These are phyloP conservation scores for Testicularia cyperi DNA, from an alignment of 1,284 basidiomycete genomes.

Conservation along the genomic window DNA sequence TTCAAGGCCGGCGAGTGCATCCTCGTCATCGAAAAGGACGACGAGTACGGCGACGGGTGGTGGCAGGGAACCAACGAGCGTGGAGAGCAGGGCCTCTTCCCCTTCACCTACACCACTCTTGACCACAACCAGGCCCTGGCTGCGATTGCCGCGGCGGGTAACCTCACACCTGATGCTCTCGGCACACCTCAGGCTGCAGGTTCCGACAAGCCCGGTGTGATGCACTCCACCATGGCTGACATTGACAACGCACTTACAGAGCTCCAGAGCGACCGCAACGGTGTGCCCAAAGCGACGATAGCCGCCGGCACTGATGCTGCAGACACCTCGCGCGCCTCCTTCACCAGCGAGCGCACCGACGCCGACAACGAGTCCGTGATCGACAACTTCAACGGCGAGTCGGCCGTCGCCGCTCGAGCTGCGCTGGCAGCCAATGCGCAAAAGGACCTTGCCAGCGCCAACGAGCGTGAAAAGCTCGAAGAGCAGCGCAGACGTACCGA, in stretches of 20 bases:
- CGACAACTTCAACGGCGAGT: constrained; percentile 36
- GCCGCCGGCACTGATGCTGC: constrained; percentile 10
- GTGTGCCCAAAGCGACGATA: neutral
- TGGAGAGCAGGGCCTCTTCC: constrained; percentile 85
- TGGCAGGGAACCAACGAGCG: constrained; percentile 88
- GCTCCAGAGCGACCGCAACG: constrained; percentile 34
- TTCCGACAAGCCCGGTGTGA: constrained; percentile 35
- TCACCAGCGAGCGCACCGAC: constrained; percentile 43
- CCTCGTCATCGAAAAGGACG: constrained; percentile 87
- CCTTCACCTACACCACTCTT: constrained; percentile 76
- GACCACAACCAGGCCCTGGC: constrained; percentile 44
- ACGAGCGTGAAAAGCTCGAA: constrained; percentile 38
- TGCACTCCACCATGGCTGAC: constrained; percentile 59
- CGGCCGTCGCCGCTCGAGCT: constrained; percentile 50
- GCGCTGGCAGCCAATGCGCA: constrained; percentile 57
- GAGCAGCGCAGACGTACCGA: constrained; percentile 37
- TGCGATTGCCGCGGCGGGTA: constrained; percentile 26
- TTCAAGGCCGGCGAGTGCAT: constrained; percentile 86
- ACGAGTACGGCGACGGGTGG: constrained; percentile 95
- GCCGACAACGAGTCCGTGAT: constrained; percentile 35
- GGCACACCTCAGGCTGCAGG: constrained; percentile 17
- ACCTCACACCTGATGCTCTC: constrained; percentile 16
- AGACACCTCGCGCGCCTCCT: constrained; percentile 26
- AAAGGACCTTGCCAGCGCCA: constrained; percentile 40
- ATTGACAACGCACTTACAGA: constrained; percentile 58